A percentile compares a stretch with the other conserved stretches of the same genome.
Evolutionary conservation across 441 rosid species (phyloP).

Genomic region (Dalechampia spathulata): DNA sequence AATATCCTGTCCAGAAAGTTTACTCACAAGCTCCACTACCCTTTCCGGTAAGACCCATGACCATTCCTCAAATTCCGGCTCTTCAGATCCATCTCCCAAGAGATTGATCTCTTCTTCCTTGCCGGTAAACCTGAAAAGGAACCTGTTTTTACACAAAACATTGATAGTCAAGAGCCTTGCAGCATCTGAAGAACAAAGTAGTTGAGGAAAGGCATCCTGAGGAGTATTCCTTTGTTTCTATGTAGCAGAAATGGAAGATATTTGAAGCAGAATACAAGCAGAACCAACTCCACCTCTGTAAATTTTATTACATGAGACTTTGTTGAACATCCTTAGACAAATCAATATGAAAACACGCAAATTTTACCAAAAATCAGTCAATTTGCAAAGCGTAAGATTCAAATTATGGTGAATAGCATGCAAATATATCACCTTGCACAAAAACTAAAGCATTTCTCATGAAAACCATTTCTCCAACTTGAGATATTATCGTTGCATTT

Average conservation of each 20-base stretch:
- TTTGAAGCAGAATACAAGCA: background rate
- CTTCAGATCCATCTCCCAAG: conserved; percentile 77
- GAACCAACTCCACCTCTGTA: background rate
- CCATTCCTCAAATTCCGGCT: conserved; percentile 87
- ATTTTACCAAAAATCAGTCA: background rate
- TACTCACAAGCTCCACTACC: conserved; percentile 54
- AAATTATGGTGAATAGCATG: background rate
- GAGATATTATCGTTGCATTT: too few relatives aligned
- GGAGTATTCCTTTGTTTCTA: too few relatives aligned
- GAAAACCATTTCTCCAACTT: too few relatives aligned
- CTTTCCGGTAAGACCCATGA: conserved; percentile 70
- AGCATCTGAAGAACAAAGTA: too few relatives aligned
- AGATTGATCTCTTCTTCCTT: conserved; percentile 83
- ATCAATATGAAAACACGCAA: background rate
- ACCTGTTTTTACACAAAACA: too few relatives aligned
- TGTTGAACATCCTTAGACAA: too few relatives aligned
- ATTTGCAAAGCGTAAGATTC: background rate
- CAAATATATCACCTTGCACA: too few relatives aligned
- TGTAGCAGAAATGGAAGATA: background rate
- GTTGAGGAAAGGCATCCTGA: too few relatives aligned
- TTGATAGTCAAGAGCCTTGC: too few relatives aligned
- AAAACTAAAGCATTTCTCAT: too few relatives aligned
- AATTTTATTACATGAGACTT: background rate
- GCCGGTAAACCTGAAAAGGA: conserved; percentile 72
- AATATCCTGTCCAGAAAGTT: background rate